Evolutionary conservation across 805 yeast species (phyloP), one percentile per base, ranked within the genome.

Genomic region (Lipomyces sp.): DNA sequence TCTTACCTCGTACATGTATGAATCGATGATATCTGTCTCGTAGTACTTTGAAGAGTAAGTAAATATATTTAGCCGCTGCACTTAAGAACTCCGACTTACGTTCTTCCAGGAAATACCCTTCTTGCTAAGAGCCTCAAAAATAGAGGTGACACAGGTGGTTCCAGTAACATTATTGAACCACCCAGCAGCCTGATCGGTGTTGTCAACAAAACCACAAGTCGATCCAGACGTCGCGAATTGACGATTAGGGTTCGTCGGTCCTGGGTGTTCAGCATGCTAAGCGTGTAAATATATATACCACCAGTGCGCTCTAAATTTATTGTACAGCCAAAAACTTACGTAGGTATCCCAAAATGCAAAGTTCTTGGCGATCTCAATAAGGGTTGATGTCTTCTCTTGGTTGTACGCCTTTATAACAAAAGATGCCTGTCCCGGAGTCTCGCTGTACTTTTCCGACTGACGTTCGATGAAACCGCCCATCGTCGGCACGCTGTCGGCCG

Each of bases 241-340:
- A 7, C 59, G 59, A 8, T 56, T 56, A 18, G 59, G 59, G 59
- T 35, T n/a, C 11, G 59, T 56, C 5, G 59, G 53, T 30, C 59
- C 59, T 15, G 59, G 59, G 53, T 56, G 59, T 15, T 56, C 59
- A 42, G 59, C 59, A 15, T 56, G 59, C 54, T 56, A 42, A 42
- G 24, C 1, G 24, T 30, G 35, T 30, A 3, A 30, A n/a, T 11
- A 5, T 30, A 53, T 4, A 2, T 2, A n/a, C 18, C 1, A 13
- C 5, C n/a, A n/a, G 48, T 42, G 48, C 4, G 4, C 48, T 2
- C 18, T 42, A 3, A 42, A 15, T 1, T 42, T n/a, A n/a, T n/a
- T n/a, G 7, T 15, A 4, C 48, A 13, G 7, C 13, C 18, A 8
- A 42, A 42, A 5, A 4, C 7, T 8, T n/a, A 42, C 48, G 48